Evolutionary conservation across 2,329 filamentous ascomycete species (phyloP).

Genomic region (Diaporthe nobilis): DNA sequence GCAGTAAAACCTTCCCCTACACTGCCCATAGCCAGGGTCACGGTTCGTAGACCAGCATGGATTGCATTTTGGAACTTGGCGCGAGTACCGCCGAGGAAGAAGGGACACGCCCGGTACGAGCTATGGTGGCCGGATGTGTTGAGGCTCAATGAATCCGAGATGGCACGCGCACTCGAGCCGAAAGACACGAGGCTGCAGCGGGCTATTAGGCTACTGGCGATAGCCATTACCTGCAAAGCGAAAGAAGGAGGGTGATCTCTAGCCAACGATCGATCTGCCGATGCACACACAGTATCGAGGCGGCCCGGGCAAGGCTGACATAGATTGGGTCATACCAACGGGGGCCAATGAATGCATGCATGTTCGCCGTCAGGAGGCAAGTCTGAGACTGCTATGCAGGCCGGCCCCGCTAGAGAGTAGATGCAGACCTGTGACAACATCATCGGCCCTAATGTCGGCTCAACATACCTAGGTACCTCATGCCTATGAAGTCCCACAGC

Average conservation of each 20-base stretch:
- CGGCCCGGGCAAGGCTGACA: constrained; percentile 15
- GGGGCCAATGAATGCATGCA: neutral
- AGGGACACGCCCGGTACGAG: no score
- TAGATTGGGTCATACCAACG: constrained; percentile 7
- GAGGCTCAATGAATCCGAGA: neutral
- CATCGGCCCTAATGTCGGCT: constrained; percentile 7
- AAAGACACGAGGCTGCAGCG: neutral
- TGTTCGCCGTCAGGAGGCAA: neutral
- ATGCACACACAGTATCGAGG: neutral
- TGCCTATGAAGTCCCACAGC: neutral
- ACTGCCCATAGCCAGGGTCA: neutral
- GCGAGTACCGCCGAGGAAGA: no score
- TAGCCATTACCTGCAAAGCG: neutral
- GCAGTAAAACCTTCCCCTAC: neutral
- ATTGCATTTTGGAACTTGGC: neutral
- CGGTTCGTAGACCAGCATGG: neutral
- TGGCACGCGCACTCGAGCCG: neutral
- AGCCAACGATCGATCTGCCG: neutral
- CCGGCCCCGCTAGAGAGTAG: neutral
- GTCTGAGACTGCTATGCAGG: constrained; percentile 23
- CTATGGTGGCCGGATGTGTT: no score
- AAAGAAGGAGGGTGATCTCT: neutral
- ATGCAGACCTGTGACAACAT: neutral
- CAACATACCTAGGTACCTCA: neutral
- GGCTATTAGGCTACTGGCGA: neutral